These are phyloP conservation scores for Vitis hybrid DNA, from an alignment of 177 flowering plant species.

Conservation along the genomic window DNA sequence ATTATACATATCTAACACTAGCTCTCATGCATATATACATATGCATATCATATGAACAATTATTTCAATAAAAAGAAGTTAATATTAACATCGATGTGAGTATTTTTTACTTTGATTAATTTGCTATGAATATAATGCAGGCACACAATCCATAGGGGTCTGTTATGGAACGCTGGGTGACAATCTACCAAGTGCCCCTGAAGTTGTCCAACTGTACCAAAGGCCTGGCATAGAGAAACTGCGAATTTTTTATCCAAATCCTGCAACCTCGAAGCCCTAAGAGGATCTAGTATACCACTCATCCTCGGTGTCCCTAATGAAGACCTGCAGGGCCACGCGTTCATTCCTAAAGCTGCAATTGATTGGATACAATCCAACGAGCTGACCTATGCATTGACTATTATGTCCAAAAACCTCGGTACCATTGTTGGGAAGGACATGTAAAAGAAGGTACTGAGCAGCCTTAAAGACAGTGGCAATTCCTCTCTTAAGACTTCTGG, in stretches of 20 bases:
- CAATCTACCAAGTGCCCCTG: constrained; percentile 12
- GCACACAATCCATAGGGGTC: constrained; percentile 19
- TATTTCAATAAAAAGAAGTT: too few species aligned
- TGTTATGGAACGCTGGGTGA: constrained; percentile 19
- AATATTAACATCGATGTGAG: too few species aligned
- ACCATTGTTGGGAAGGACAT: constrained; percentile 32
- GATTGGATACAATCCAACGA: constrained; percentile 32
- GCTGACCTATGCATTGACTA: constrained; percentile 9
- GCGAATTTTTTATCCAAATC: constrained; percentile 6
- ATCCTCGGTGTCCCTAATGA: constrained; percentile 24
- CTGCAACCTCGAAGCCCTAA: constrained; percentile 12
- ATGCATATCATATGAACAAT: too few species aligned
- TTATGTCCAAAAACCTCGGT: constrained; percentile 17
- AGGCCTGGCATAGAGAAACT: background rate
- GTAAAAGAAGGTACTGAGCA: too few species aligned
- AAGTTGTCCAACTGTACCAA: constrained; percentile 2
- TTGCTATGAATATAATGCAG: too few species aligned
- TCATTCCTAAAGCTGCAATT: constrained; percentile 15
- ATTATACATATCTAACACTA: too few species aligned
- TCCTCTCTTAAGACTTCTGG: too few species aligned
- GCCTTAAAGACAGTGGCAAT: too few species aligned
- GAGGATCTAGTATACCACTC: constrained; percentile 15
- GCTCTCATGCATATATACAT: too few species aligned
- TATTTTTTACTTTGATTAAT: too few species aligned
- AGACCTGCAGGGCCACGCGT: constrained; percentile 12